A percentile compares a stretch with the other conserved stretches of the same genome.
Conservation (phyloP, 1,139 yeast genomes). For the Debaryomyces subglobosus region DNA sequence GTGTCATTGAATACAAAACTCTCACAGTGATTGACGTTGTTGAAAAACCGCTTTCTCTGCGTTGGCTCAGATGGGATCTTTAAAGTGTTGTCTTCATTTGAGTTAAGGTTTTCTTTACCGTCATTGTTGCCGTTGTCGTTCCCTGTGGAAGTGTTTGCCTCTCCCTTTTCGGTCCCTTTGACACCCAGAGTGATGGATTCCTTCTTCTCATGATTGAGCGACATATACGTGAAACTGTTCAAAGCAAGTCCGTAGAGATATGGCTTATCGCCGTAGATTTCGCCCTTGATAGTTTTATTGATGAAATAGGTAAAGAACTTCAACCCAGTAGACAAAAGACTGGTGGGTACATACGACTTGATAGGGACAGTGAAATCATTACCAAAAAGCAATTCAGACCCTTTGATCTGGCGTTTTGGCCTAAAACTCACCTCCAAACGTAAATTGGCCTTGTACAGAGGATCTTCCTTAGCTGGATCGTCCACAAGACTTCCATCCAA, state of each 20-base stretch:
- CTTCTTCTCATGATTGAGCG: constrained; percentile 4
- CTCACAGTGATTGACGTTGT: constrained; percentile 31
- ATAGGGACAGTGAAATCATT: constrained; percentile 69
- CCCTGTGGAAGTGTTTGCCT: not conserved
- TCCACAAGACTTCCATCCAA: constrained; percentile 30
- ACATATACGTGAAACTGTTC: constrained; percentile 53
- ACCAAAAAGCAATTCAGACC: constrained; percentile 62
- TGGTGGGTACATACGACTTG: constrained; percentile 58
- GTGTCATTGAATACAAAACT: constrained; percentile 33
- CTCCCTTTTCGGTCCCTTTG: not conserved
- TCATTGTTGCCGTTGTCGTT: constrained; percentile 4
- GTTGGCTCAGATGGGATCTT: constrained; percentile 33
- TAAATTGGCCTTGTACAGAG: constrained; percentile 29
- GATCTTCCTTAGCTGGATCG: constrained; percentile 6
- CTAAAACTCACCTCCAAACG: constrained; percentile 39
- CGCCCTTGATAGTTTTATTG: constrained; percentile 68
- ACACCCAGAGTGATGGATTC: not conserved
- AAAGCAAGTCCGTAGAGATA: constrained; percentile 65
- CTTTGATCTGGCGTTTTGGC: constrained; percentile 48
- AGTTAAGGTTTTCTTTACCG: constrained; percentile 25
- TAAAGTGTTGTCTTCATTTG: constrained; percentile 24
- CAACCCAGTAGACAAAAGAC: constrained; percentile 48
- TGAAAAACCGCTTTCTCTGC: constrained; percentile 39
- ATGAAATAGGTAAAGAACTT: constrained; percentile 61
- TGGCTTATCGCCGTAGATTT: constrained; percentile 61